These are phyloP conservation scores for Aureobasidium sp. DNA, from an alignment of 2,329 filamentous ascomycete genomes.

Conservation along the genomic window DNA sequence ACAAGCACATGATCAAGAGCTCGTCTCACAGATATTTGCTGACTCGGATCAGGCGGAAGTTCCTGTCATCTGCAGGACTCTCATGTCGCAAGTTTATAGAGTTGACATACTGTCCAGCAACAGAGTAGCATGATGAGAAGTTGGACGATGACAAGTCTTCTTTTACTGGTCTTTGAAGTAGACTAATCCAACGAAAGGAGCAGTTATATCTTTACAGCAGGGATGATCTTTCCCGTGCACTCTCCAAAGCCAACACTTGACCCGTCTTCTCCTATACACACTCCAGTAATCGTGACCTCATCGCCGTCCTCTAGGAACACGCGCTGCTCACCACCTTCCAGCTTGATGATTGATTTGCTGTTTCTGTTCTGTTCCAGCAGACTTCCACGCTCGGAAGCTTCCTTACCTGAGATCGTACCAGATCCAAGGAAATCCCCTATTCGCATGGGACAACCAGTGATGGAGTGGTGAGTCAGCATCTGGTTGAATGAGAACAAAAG, in stretches of 20 bases:
- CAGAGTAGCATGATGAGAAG: background rate
- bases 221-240: slow-evolving; percentile 55
- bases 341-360: slow-evolving; percentile 54
- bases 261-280: slow-evolving; percentile 53
- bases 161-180: too few species aligned
- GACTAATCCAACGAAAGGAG: too few species aligned
- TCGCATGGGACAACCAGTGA: slow-evolving; percentile 66
- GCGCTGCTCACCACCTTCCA: slow-evolving; percentile 58
- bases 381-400: slow-evolving; percentile 53
- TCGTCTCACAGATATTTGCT: too few species aligned
- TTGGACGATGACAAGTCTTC: background rate
- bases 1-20: background rate
- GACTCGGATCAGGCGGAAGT: too few species aligned
- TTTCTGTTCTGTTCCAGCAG: slow-evolving; percentile 63
- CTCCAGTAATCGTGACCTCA: slow-evolving; percentile 56
- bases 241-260: slow-evolving; percentile 70
- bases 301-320: slow-evolving; percentile 69
- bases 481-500: slow-evolving; percentile 77
- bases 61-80: too few species aligned
- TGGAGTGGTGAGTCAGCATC: slow-evolving; percentile 71
- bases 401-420: slow-evolving; percentile 65
- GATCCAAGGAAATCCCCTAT: slow-evolving; percentile 68
- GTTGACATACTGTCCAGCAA: too few species aligned
- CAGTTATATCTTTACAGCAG: slow-evolving; percentile 25
- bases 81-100: too few species aligned